Percentiles rank a stretch among this genome's conserved stretches.
These are phyloP conservation scores for Chloromonas sp. DNA, from an alignment of 163 green algal species.

Conservation along the genomic window DNA sequence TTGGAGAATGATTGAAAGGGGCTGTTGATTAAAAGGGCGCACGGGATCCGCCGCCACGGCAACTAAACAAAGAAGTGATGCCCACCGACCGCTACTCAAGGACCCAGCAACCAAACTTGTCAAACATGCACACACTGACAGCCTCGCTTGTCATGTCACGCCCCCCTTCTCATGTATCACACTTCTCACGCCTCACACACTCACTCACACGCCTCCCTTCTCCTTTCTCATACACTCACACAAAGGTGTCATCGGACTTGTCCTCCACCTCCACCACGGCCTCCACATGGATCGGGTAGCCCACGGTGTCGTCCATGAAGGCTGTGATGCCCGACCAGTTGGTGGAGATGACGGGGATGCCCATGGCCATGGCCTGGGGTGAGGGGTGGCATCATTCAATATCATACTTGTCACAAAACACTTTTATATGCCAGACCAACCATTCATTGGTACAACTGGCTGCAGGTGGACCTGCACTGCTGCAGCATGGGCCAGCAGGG, in stretches of 20 bases:
- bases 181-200: background rate
- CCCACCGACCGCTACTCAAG: no score
- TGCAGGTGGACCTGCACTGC: background rate
- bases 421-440: background rate
- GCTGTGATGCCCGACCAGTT: constrained; percentile 69
- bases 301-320: constrained; percentile 49
- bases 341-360: constrained; percentile 70
- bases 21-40: no score
- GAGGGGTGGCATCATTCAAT: background rate
- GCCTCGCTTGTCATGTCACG: no score
- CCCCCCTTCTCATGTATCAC: background rate
- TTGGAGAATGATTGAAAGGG: no score
- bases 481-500: background rate
- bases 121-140: no score
- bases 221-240: background rate
- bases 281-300: constrained; percentile 39
- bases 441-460: background rate
- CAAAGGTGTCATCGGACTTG: background rate
- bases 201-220: no score
- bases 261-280: constrained; percentile 1
- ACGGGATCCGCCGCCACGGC: no score
- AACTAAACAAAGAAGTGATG: no score
- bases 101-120: no score
- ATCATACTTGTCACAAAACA: background rate
- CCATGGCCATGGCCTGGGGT: constrained; percentile 63